Base-by-base conservation (phyloP, 2,329 filamentous ascomycete species). In the Sarocladium oryzae region DNA sequence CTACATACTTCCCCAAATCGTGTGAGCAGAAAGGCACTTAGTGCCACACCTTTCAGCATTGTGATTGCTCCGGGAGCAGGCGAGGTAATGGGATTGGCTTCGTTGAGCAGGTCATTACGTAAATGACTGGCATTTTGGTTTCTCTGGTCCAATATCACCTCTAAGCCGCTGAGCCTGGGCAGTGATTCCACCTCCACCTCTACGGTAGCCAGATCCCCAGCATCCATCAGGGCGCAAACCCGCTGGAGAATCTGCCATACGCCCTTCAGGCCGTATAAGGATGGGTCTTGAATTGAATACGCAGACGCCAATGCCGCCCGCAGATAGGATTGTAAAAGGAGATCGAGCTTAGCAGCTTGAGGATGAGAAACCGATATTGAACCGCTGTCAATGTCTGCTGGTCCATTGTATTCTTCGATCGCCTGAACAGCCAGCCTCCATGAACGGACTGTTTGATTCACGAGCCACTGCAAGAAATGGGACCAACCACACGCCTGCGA, bases 361-460 rank as follows among this genome's bases (percentile, higher is more conserved):
- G 89, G 63, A 68, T 80, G 81, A 45, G 74, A 65, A 2, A 71
- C 71, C 7, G 76, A 75, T 56, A 76, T 79, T 11, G 77, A 79
- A 3, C 83, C 85, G 4, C 89, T 63, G 56, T 90, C 84, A 43
- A 85, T 75, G 60, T 91, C 87, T 6, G 72, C 71, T 1, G 86
- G 85, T 0, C 87, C 88, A 58, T 85, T 81, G 87, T 87, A 92
- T 56, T 86, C 78, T 54, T 83, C 77, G 30, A 90, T 70, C 7
- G 78, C 82, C 46, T 75, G 73, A 28, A 83, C 72, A n/a, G 81
- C 78, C n/a, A 82, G 70, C 23, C 66, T 69, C 75, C 88, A 86
- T 15, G 81, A 77, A 18, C 71, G 72, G 3, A 72, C 70, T 1
- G 86, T 82, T 54, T 82, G 79, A 2, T 69, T 61, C 13, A 78